Evolutionary conservation across 2,329 filamentous ascomycete genomes (phyloP).

Genomic region (Alternaria postmessia): DNA sequence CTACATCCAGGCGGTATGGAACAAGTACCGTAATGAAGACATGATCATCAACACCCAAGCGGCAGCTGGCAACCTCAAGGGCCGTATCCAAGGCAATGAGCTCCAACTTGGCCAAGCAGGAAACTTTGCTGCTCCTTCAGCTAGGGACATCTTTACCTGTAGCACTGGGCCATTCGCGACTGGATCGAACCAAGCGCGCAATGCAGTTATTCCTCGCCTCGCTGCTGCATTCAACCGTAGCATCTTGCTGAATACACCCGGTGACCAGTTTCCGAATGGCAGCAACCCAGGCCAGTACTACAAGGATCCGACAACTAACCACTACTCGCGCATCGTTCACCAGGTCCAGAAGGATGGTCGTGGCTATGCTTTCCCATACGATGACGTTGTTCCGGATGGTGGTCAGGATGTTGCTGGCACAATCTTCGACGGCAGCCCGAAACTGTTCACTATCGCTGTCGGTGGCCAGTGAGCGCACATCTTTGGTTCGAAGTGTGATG

Average conservation of each 20-base stretch:
- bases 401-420: constrained; percentile 64
- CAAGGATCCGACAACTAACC: constrained; percentile 55
- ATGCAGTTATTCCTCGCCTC: constrained; percentile 74
- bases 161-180: constrained; percentile 68
- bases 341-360: constrained; percentile 65
- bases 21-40: constrained; percentile 54
- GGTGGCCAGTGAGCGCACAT: constrained; percentile 49
- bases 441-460: constrained; percentile 57
- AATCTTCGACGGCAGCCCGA: constrained; percentile 58
- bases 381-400: constrained; percentile 69
- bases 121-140: constrained; percentile 65
- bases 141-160: constrained; percentile 71
- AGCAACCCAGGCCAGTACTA: constrained; percentile 45
- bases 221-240: constrained; percentile 78
- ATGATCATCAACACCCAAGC: constrained; percentile 72
- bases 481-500: no score
- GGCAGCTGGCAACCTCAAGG: constrained; percentile 62
- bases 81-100: constrained; percentile 53
- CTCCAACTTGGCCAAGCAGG: constrained; percentile 55
- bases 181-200: constrained; percentile 52
- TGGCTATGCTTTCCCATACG: constrained; percentile 73
- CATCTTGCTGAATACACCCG: constrained; percentile 64
- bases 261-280: constrained; percentile 50
- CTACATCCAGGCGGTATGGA: constrained; percentile 63
- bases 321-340: constrained; percentile 70